Base-by-base conservation (phyloP, 441 rosid species). In the Arabidopsis lyrata region DNA sequence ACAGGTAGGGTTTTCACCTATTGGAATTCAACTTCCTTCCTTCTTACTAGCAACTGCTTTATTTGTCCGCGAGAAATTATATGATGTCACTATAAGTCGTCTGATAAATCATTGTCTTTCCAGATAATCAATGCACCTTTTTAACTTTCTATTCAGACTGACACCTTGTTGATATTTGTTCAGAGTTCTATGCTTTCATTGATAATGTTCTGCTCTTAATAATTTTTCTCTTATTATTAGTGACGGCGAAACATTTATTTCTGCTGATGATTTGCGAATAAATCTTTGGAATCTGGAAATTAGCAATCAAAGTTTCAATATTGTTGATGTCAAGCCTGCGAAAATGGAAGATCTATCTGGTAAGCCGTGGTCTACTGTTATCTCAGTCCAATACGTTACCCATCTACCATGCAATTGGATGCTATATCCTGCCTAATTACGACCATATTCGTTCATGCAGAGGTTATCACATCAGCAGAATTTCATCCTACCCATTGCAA, bases 311-410 rank as follows among this genome's bases (percentile, higher is more conserved):
- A 95, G 98, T 84, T 95, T 95, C 76, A 95, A 91, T 73, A 95
- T 95, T 58, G 93, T 95, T 47, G 99, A 95, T 81, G 95, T 95
- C 68, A 96, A 96, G 78, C 99, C 99, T 63, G 83, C 93, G 39
- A 93, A 91, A 81, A 96, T 96, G 97, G 99, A 96, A 87, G 97
- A 96, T 81, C 85, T 96, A 70, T 91, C 99, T 63, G 98, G 99
- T 93, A 80, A 80, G 84, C 75, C 1, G 12, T 56, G 36, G 27
- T 18, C 8, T 49, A 36, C 56, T 44, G 22, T 52, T 45, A 20
- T 76, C 15, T 63, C 70, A 38, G 34, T 63, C 32, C 54, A 29
- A 10, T 63, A 47, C 16, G 4, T 34, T n/a, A 47, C 39, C 14
- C 29, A 67, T 10, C 31, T 42, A 61, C 49, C 7, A 16, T 68